Percentiles rank a stretch among this genome's conserved stretches.
Conservation (phyloP, 371 early-diverging fungal species). For the Lichtheimia ornata region DNA sequence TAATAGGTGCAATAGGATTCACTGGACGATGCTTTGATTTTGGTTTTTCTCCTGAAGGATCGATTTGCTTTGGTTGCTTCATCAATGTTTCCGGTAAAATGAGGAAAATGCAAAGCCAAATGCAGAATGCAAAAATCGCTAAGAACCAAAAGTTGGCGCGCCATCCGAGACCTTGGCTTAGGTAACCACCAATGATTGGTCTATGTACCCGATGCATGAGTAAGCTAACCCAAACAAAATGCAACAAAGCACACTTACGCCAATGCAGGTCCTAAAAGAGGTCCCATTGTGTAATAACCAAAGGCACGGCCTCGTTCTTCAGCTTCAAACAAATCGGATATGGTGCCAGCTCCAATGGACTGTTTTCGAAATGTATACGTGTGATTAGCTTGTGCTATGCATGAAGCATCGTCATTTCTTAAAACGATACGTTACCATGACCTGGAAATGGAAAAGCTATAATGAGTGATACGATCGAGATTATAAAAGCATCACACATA, state of each 20-base stretch:
- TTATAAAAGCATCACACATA: neutral
- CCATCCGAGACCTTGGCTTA: constrained; percentile 50
- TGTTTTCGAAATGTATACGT: constrained; percentile 9
- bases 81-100: constrained; percentile 41
- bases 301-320: constrained; percentile 43
- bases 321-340: constrained; percentile 43
- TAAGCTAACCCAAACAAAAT: neutral
- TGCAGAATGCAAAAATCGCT: constrained; percentile 19
- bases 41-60: neutral
- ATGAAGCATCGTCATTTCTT: neutral
- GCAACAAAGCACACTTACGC: constrained; percentile 18
- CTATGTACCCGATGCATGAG: constrained; percentile 10
- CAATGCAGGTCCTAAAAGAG: constrained; percentile 36
- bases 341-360: constrained; percentile 49
- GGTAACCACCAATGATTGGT: constrained; percentile 47
- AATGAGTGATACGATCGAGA: neutral
- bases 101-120: constrained; percentile 39
- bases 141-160: constrained; percentile 43
- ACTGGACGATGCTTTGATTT: neutral
- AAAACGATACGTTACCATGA: no score
- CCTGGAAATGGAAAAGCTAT: neutral
- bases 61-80: neutral
- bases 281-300: constrained; percentile 35
- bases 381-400: neutral
- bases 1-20: constrained; percentile 40